Conservation (phyloP, 2,329 filamentous ascomycete species). For the Fusarium drepaniforme region DNA sequence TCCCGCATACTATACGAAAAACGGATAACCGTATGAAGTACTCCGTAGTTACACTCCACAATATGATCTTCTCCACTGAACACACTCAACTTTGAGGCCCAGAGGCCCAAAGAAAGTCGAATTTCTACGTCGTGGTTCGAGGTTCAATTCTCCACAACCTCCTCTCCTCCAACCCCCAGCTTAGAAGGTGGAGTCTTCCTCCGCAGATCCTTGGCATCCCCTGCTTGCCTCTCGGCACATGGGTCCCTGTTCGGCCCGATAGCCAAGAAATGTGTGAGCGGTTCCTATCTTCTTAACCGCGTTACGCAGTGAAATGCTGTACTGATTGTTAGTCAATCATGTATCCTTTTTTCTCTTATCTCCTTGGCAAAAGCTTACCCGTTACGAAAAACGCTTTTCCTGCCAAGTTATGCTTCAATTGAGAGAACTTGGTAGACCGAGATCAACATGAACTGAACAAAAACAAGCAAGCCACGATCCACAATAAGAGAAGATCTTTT, state of each 20-base stretch:
- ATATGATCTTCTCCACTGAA: neutral
- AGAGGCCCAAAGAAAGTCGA: neutral
- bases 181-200: constrained; percentile 3
- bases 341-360: neutral
- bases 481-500: constrained; percentile 1
- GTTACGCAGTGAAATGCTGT: neutral
- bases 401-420: neutral
- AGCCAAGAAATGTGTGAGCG: neutral
- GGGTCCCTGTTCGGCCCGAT: constrained; percentile 31
- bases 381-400: neutral
- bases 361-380: neutral
- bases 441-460: neutral
- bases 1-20: constrained; percentile 2
- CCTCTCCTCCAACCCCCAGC: constrained; percentile 2
- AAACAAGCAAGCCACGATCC: neutral
- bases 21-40: neutral
- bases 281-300: constrained; percentile 16
- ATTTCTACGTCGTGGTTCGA: constrained; percentile 16
- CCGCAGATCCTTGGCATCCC: constrained; percentile 20
- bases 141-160: neutral
- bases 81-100: neutral
- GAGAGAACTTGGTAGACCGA: neutral
- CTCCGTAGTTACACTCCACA: neutral
- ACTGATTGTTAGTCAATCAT: neutral
- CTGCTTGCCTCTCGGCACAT: constrained; percentile 27